Evolutionary conservation across 805 yeast species (phyloP).

Genomic region (Jamesozyma spencerorum): DNA sequence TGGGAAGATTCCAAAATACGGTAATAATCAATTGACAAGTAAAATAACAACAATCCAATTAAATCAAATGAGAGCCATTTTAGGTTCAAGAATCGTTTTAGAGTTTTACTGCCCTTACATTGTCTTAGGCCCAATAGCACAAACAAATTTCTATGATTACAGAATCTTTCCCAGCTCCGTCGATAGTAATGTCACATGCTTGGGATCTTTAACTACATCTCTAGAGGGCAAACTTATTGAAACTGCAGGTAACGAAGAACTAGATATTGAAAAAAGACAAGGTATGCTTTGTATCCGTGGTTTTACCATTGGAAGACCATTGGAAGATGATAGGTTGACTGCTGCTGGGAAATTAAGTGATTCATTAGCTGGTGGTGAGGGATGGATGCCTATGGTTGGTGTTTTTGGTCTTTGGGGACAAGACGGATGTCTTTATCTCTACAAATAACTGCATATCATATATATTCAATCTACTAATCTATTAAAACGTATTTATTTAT

Average conservation of each 20-base stretch:
- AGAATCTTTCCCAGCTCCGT: slow-evolving; percentile 35
- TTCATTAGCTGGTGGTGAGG: slow-evolving; percentile 36
- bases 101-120: slow-evolving; percentile 36
- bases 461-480: no score
- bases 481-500: not conserved
- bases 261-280: slow-evolving; percentile 30
- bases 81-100: slow-evolving; percentile 42
- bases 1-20: slow-evolving; percentile 9
- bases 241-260: slow-evolving; percentile 23
- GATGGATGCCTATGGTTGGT: slow-evolving; percentile 44
- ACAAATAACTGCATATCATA: slow-evolving; percentile 7
- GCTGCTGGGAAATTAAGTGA: slow-evolving; percentile 27
- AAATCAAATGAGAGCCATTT: slow-evolving; percentile 37
- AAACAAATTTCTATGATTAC: slow-evolving; percentile 55
- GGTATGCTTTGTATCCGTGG: slow-evolving; percentile 56
- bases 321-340: slow-evolving; percentile 24
- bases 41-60: slow-evolving; percentile 20
- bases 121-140: slow-evolving; percentile 48
- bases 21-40: slow-evolving; percentile 11
- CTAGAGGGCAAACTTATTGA: slow-evolving; percentile 48
- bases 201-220: slow-evolving; percentile 53
- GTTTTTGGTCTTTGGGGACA: slow-evolving; percentile 52
- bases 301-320: slow-evolving; percentile 51
- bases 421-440: slow-evolving; percentile 63
- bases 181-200: slow-evolving; percentile 29